phyloP scores from a whole-genome alignment of 225 moss, liverwort and hornwort species.

The Bryoerythrophyllum caledonicum region DNA sequence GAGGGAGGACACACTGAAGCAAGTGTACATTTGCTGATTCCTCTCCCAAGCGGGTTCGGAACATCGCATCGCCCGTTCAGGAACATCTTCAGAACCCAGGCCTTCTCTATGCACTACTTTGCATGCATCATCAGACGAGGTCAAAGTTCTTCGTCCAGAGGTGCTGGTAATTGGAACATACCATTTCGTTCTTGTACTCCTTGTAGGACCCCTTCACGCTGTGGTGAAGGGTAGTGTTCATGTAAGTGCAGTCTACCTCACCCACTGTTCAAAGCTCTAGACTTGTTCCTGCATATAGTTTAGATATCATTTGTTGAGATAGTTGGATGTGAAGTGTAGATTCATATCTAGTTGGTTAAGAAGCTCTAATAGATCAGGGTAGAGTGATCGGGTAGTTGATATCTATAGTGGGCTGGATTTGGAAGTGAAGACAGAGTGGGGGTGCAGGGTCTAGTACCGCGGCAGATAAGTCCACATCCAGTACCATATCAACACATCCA shows the following conservation, averaged over 20 bases:
- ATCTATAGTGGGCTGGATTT: slow-evolving; percentile 37
- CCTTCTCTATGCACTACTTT: slow-evolving; percentile 36
- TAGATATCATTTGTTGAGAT: slow-evolving; percentile 18
- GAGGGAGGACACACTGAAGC: slow-evolving; percentile 40
- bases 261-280: slow-evolving; percentile 12
- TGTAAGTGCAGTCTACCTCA: slow-evolving; percentile 34
- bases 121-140: slow-evolving; percentile 42
- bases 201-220: slow-evolving; percentile 30
- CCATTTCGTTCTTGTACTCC: slow-evolving; percentile 30
- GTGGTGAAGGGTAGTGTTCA: slow-evolving; percentile 24
- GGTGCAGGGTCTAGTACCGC: slow-evolving; percentile 58
- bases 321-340: slow-evolving; percentile 11
- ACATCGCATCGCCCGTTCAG: slow-evolving; percentile 28
- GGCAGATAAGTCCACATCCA: slow-evolving; percentile 51
- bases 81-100: slow-evolving; percentile 32
- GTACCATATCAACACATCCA: slow-evolving; percentile 49
- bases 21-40: slow-evolving; percentile 34
- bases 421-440: slow-evolving; percentile 56
- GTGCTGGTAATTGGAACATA: slow-evolving; percentile 42
- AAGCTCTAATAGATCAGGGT: slow-evolving; percentile 6
- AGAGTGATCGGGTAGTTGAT: slow-evolving; percentile 21
- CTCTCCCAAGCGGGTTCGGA: slow-evolving; percentile 31
- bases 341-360: slow-evolving; percentile 13
- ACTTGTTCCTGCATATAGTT: slow-evolving; percentile 21
- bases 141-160: slow-evolving; percentile 41